A percentile compares a stretch with the other conserved stretches of the same genome.
Evolutionary conservation across 176 grass and related monocot genomes (phyloP).

Genomic region (Elaeis guineensis): DNA sequence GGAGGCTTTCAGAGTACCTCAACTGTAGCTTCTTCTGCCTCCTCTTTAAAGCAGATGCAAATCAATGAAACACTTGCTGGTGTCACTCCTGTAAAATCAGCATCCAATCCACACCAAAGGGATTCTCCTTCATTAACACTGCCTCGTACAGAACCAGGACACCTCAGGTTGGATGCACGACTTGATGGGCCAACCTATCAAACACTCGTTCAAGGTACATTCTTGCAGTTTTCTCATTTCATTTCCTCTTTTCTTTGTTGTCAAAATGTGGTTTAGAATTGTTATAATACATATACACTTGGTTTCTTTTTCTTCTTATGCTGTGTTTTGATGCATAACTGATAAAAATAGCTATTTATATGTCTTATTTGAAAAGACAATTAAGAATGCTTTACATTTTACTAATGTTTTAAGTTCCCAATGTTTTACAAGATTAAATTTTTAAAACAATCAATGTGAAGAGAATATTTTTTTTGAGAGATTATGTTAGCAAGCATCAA

Average conservation of each 20-base stretch:
- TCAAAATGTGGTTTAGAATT: constrained; percentile 1
- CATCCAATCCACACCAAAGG: constrained; percentile 1
- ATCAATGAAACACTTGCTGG: constrained; percentile 37
- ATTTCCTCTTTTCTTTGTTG: constrained; percentile 10
- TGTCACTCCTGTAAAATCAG: constrained; percentile 36
- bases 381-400: no score
- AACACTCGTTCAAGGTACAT: constrained; percentile 41
- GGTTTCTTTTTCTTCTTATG: no score
- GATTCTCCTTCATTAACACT: constrained; percentile 22
- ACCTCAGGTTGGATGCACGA: constrained; percentile 42
- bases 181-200: constrained; percentile 38
- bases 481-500: no score
- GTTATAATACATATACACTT: constrained; percentile 8
- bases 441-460: no score
- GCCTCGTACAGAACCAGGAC: constrained; percentile 27
- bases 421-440: no score
- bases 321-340: no score
- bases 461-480: no score
- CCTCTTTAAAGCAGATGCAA: constrained; percentile 26
- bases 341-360: no score
- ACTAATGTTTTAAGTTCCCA: no score
- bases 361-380: no score
- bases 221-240: constrained; percentile 17
- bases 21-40: constrained; percentile 16
- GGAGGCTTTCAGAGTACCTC: constrained; percentile 29